Evolutionary conservation across 306 rosid species (phyloP).

Genomic region (Medicago arabica): DNA sequence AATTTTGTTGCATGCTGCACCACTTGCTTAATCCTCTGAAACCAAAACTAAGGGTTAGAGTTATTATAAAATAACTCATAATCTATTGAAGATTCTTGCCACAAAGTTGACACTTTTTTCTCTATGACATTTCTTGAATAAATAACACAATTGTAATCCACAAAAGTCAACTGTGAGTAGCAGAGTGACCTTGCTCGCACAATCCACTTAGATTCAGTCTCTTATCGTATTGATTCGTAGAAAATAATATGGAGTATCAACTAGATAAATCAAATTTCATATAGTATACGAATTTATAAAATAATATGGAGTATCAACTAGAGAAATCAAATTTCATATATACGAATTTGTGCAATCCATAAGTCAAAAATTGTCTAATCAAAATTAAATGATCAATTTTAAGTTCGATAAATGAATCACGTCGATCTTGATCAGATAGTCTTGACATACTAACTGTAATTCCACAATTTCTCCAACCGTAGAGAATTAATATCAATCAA

Average conservation of each 20-base stretch:
- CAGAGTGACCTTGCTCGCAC: background rate
- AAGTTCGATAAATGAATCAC: too few species aligned
- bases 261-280: background rate
- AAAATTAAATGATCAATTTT: background rate
- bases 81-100: background rate
- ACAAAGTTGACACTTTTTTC: background rate
- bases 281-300: background rate
- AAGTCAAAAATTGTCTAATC: background rate
- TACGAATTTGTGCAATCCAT: background rate
- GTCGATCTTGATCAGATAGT: background rate
- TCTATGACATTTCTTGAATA: background rate
- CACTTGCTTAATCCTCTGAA: constrained; percentile 76
- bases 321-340: background rate
- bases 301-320: background rate
- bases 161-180: background rate
- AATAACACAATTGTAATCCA: background rate
- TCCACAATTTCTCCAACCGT: background rate
- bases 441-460: rapidly evolving
- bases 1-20: constrained; percentile 62
- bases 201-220: background rate
- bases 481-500: background rate
- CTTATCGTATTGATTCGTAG: too few species aligned
- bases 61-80: constrained; percentile 19
- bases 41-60: constrained; percentile 26
- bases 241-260: too few species aligned